Evolutionary conservation across 345 rosid species (phyloP).

Genomic region (Citrus inodora): DNA sequence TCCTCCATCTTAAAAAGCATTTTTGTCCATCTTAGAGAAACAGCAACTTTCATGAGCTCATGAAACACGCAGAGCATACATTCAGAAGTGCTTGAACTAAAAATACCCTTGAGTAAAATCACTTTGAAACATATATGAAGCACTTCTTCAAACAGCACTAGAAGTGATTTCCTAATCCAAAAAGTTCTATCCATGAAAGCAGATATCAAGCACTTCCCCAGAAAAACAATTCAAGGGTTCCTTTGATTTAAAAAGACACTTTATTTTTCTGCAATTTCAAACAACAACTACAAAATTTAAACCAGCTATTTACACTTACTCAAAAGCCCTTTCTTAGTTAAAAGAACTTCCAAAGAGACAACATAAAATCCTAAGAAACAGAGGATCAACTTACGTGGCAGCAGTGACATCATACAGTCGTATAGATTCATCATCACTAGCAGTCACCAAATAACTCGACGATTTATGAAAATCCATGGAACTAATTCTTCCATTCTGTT

Average conservation of each 20-base stretch:
- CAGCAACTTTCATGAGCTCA: neutral
- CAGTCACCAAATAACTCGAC: constrained; percentile 82
- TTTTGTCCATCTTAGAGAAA: neutral
- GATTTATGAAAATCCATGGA: constrained; percentile 91
- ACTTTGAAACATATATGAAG: neutral
- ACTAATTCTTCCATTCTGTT: constrained; percentile 80
- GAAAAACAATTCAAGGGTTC: neutral
- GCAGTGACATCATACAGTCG: constrained; percentile 74
- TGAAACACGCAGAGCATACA: no score
- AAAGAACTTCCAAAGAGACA: neutral
- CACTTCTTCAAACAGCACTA: neutral
- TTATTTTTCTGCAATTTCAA: neutral
- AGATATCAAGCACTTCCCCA: neutral
- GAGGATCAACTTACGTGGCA: constrained; percentile 47
- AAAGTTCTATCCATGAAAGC: neutral
- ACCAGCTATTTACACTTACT: neutral
- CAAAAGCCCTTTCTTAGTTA: neutral
- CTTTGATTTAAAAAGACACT: neutral
- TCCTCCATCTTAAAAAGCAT: neutral
- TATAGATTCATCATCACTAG: constrained; percentile 95
- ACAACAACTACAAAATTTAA: no score
- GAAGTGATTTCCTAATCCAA: neutral
- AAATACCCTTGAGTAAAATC: neutral
- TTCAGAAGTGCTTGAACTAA: neutral
- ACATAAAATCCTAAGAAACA: neutral